Conservation (phyloP, 139 green algal species). For the Axilococcus clingmanii region DNA sequence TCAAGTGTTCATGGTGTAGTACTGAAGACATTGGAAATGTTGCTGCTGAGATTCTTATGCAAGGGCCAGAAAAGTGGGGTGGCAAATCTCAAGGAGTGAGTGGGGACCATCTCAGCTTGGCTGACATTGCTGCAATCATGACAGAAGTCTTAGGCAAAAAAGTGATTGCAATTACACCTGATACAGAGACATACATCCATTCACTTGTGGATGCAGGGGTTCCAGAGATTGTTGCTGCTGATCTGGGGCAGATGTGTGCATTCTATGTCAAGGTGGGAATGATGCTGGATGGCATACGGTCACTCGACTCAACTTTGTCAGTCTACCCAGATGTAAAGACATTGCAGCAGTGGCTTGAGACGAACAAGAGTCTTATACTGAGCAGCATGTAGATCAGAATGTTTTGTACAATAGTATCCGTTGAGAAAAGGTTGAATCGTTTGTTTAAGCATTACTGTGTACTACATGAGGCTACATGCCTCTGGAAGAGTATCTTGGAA, state of each 20-base stretch:
- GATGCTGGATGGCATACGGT: no score
- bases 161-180: slow-evolving; percentile 4
- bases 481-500: no score
- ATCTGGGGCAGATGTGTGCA: slow-evolving; percentile 24
- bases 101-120: slow-evolving; percentile 7
- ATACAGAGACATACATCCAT: slow-evolving; percentile 7
- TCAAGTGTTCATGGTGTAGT: slow-evolving; percentile 9
- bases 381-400: no score
- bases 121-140: slow-evolving; percentile 8
- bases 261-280: slow-evolving; percentile 12
- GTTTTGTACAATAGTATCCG: no score
- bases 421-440: no score
- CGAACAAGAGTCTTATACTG: no score
- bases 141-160: slow-evolving; percentile 2
- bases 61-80: slow-evolving; percentile 1
- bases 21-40: slow-evolving; percentile 18
- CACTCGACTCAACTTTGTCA: no score
- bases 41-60: slow-evolving; percentile 14
- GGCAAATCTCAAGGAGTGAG: slow-evolving; percentile 5
- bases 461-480: no score
- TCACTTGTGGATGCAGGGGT: slow-evolving; percentile 7
- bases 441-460: no score
- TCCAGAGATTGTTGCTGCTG: slow-evolving; percentile 3
- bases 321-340: no score
- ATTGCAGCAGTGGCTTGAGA: no score